Conservation (phyloP, 441 rosid species). For the Bruguiera hainesii region DNA sequence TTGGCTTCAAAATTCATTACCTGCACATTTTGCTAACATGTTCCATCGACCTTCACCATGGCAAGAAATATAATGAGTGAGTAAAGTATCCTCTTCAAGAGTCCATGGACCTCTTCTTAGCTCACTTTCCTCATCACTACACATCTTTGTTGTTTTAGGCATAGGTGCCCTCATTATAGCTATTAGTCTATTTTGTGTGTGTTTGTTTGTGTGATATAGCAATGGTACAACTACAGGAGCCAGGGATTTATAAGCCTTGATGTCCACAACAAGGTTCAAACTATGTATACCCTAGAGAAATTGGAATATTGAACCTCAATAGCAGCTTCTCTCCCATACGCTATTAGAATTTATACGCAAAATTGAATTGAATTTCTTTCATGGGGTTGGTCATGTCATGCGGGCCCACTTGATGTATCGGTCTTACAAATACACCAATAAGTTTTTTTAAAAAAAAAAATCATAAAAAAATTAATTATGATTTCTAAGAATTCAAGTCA, state of each 20-base stretch:
- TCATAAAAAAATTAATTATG: too few relatives aligned
- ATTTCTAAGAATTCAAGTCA: too few relatives aligned
- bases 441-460: too few relatives aligned
- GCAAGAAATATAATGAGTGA: constrained; percentile 43
- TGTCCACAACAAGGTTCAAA: too few relatives aligned
- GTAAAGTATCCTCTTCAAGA: constrained; percentile 66
- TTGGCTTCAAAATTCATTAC: constrained; percentile 23
- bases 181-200: background rate
- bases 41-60: constrained; percentile 78
- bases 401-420: background rate
- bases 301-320: constrained; percentile 2
- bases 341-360: constrained; percentile 24
- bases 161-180: constrained; percentile 19
- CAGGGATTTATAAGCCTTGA: background rate
- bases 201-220: background rate
- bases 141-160: constrained; percentile 19
- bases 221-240: background rate
- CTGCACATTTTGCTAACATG: constrained; percentile 51
- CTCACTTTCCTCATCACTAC: constrained; percentile 32
- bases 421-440: too few relatives aligned
- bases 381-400: constrained; percentile 8
- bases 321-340: constrained; percentile 13
- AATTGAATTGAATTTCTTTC: constrained; percentile 17
- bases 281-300: background rate
- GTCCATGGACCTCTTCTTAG: constrained; percentile 78